These are phyloP conservation scores for Boletus patriciae DNA, from an alignment of 768 basidiomycete species.

Conservation along the genomic window DNA sequence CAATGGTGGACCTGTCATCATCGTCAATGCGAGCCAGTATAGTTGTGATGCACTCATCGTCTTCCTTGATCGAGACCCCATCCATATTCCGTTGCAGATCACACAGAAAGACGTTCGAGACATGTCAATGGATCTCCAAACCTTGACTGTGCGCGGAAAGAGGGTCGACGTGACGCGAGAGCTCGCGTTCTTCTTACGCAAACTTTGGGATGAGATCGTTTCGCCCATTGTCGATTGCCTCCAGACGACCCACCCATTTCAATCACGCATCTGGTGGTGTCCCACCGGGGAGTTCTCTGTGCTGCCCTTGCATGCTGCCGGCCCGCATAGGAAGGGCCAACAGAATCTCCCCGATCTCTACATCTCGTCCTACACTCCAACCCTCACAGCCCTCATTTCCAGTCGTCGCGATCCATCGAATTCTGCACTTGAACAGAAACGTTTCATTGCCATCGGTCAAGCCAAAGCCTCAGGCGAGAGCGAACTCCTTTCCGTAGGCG, in stretches of 20 bases:
- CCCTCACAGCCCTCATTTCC: slow-evolving; percentile 9
- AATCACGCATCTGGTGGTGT: slow-evolving; percentile 11
- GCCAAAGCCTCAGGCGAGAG: background rate
- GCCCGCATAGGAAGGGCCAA: slow-evolving; percentile 5
- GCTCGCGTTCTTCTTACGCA: background rate
- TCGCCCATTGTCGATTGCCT: slow-evolving; percentile 4
- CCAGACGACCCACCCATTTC: background rate
- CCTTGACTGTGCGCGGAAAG: background rate
- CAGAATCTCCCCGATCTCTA: slow-evolving; percentile 9
- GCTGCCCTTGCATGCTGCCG: slow-evolving; percentile 24
- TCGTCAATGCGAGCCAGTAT: background rate
- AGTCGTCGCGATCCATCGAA: background rate
- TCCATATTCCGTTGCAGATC: background rate
- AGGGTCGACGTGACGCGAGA: background rate
- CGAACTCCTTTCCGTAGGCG: slow-evolving; percentile 1
- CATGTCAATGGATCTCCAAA: background rate
- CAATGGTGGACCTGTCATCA: slow-evolving; percentile 1
- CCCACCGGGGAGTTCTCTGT: slow-evolving; percentile 9
- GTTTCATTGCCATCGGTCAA: slow-evolving; percentile 2
- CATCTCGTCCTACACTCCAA: slow-evolving; percentile 20
- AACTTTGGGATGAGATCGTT: slow-evolving; percentile 19
- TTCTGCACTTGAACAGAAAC: background rate
- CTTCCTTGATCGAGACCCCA: background rate
- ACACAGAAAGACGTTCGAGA: background rate
- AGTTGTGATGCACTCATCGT: slow-evolving; percentile 11